Base-by-base conservation (phyloP, 805 yeast genomes). In the Torulaspora microellipsoides region DNA sequence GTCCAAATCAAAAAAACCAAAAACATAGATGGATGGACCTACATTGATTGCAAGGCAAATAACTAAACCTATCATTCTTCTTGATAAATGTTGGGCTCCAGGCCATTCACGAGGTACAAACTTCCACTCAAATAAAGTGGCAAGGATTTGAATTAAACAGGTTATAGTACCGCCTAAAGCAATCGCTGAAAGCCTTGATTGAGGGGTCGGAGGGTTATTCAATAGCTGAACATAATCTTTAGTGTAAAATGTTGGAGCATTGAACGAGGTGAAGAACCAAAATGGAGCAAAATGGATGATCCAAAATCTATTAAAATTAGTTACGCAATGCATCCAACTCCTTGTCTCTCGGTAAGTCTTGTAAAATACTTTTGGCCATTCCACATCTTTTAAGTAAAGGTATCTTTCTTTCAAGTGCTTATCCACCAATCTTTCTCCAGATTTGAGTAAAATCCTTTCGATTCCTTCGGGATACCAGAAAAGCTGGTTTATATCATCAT, bases 401-500 rank as follows among this genome's bases (percentile, higher is more conserved):
- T 78, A 86, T 48, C 96, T 69, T 43, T 81, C 79, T 15, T 67
- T 59, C 0, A 78, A 69, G 2, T 78, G 76, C 28, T 76, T 58
- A 46, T 76, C 78, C 63, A 85, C 75, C 17, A 85, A 59, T 36
- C 69, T 52, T 36, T 70, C 71, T 7, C 73, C 69, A 34, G 71
- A 72, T 2, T 64, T 55, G 27, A 83, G 58, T 2, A 66, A 64
- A 14, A 88, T 71, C 39, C 73, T 72, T 48, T 78, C 78, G 40
- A 88, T 68, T 0, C 93, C 88, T 48, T 78, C 75, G 3, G 79
- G 72, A 53, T 83, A 80, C 96, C 96, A 88, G 58, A 88, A 88
- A 31, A 84, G 68, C 56, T 88, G 96, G 59, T 88, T 88, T 62
- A 88, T 80, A 62, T 88, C 96, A 66, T 88, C 96, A 62, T 88